A percentile compares a stretch with the other conserved stretches of the same genome.
Conservation (phyloP, 2,329 filamentous ascomycete species). For the Fusarium sp. region DNA sequence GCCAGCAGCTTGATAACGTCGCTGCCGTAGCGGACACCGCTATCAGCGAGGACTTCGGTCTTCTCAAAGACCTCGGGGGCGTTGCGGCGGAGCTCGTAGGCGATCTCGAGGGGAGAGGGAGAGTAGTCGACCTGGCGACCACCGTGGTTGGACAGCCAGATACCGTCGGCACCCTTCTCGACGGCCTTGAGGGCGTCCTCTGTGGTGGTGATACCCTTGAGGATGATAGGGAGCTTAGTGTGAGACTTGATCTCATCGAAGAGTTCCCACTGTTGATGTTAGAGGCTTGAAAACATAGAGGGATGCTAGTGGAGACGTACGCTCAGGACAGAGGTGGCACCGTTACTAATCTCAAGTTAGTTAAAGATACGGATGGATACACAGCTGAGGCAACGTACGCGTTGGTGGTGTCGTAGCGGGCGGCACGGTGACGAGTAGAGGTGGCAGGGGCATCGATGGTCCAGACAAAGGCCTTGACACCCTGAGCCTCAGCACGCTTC, state of each 20-base stretch:
- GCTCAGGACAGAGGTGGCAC: constrained; percentile 35
- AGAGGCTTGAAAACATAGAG: not conserved
- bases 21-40: constrained; percentile 51
- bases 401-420: constrained; percentile 41
- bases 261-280: constrained; percentile 35
- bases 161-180: constrained; percentile 47
- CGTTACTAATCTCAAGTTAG: constrained; percentile 27
- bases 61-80: constrained; percentile 50
- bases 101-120: constrained; percentile 39
- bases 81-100: constrained; percentile 49
- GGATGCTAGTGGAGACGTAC: not conserved
- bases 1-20: constrained; percentile 54
- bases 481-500: constrained; percentile 45
- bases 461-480: constrained; percentile 52
- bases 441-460: constrained; percentile 47
- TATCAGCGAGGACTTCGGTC: constrained; percentile 51
- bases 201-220: constrained; percentile 52
- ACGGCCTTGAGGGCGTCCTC: constrained; percentile 50
- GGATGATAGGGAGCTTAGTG: constrained; percentile 50
- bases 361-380: no score
- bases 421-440: constrained; percentile 39
- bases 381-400: constrained; percentile 10
- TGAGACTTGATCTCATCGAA: constrained; percentile 44
- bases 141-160: constrained; percentile 55
- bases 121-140: constrained; percentile 53